Evolutionary conservation across 169 alveolate genomes (phyloP).

Genomic region (Amoebophrya sp.): DNA sequence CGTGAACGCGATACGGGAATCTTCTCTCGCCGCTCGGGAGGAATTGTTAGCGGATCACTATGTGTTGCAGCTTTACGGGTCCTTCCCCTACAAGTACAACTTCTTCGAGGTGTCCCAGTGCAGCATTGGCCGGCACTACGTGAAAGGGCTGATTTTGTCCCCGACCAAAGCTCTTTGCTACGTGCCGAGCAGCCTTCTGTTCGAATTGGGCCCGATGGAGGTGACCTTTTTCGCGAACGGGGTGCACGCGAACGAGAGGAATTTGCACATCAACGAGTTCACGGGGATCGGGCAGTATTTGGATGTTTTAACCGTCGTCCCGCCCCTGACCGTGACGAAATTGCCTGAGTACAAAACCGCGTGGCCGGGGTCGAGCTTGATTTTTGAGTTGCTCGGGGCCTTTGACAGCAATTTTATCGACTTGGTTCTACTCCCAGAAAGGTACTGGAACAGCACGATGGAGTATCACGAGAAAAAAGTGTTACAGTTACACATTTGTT

Average conservation of each 20-base stretch:
- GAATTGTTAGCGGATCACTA: not conserved
- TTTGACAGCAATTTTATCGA: not conserved
- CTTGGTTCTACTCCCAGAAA: not conserved
- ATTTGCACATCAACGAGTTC: not conserved
- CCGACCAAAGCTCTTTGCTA: not conserved
- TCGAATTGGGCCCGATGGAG: not conserved
- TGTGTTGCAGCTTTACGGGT: not conserved
- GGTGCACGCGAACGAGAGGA: not conserved
- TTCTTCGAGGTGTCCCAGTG: not conserved
- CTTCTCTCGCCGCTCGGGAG: not conserved
- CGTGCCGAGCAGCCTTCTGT: not conserved
- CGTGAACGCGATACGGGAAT: not conserved
- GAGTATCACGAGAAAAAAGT: too few relatives aligned
- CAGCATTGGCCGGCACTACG: constrained; percentile 14
- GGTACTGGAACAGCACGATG: not conserved
- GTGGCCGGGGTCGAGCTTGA: not conserved
- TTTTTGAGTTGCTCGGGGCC: not conserved
- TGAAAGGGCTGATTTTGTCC: not conserved
- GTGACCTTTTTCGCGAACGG: constrained; percentile 8
- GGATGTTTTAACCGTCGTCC: not conserved
- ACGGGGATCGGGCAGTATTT: not conserved
- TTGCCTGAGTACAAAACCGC: not conserved
- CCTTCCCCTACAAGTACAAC: not conserved
- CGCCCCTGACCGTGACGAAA: not conserved
- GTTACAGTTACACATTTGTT: too few relatives aligned